phyloP scores from a whole-genome alignment of 345 rosid genomes.

The Lepidium africanum region DNA sequence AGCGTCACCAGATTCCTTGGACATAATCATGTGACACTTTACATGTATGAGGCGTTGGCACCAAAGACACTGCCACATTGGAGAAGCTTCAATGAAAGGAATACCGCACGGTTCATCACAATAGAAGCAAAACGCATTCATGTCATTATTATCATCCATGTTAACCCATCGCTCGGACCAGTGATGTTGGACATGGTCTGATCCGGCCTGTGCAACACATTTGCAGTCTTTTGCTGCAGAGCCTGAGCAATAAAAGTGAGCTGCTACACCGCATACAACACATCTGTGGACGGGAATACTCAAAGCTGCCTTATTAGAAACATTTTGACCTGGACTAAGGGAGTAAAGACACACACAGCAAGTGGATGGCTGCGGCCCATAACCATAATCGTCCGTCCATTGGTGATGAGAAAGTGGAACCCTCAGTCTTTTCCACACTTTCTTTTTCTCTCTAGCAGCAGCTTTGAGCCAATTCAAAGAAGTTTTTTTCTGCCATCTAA shows the following conservation, averaged over 20 bases:
- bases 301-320: slow-evolving; percentile 30
- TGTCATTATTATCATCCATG: slow-evolving; percentile 49
- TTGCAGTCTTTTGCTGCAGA: slow-evolving; percentile 56
- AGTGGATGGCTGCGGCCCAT: slow-evolving; percentile 41
- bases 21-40: slow-evolving; percentile 56
- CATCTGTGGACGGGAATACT: slow-evolving; percentile 45
- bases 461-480: slow-evolving; percentile 56
- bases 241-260: slow-evolving; percentile 58
- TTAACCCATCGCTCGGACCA: slow-evolving; percentile 69
- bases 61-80: slow-evolving; percentile 69
- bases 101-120: slow-evolving; percentile 66
- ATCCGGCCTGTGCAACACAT: slow-evolving; percentile 56
- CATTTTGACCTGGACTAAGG: slow-evolving; percentile 32
- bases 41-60: slow-evolving; percentile 67
- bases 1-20: slow-evolving; percentile 51
- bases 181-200: slow-evolving; percentile 48
- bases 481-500: slow-evolving; percentile 52
- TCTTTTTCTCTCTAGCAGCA: slow-evolving; percentile 52
- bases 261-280: slow-evolving; percentile 53
- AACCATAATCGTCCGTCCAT: slow-evolving; percentile 51
- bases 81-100: slow-evolving; percentile 61
- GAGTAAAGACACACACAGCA: slow-evolving; percentile 58
- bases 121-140: slow-evolving; percentile 54
- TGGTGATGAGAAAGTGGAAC: slow-evolving; percentile 53
- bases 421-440: slow-evolving; percentile 46